Conservation (phyloP, 805 yeast species). For the Sugiyamaella floridensis region DNA sequence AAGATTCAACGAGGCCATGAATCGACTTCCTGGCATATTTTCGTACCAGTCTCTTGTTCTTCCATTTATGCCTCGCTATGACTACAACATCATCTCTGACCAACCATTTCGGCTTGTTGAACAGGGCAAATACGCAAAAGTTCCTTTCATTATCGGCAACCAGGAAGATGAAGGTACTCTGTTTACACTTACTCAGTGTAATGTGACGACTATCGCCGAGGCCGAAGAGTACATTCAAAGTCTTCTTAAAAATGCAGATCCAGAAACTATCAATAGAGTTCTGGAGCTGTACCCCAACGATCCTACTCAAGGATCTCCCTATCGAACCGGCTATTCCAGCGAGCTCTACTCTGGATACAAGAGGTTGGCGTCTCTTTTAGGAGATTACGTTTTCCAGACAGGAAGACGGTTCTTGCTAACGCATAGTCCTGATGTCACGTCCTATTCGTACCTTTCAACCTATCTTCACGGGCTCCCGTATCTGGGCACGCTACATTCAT, state of each 20-base stretch:
- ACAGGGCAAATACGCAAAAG: constrained; percentile 6
- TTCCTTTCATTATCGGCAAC: constrained; percentile 13
- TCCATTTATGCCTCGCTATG: constrained; percentile 13
- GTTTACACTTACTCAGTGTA: constrained; percentile 5
- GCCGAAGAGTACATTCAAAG: constrained; percentile 2
- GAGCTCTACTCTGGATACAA: constrained; percentile 10
- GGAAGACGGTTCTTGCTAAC: constrained; percentile 9
- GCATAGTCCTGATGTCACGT: neutral
- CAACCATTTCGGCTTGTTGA: neutral
- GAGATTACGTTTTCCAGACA: constrained; percentile 10
- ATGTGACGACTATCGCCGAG: constrained; percentile 4
- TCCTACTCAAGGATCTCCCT: constrained; percentile 12
- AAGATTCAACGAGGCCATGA: constrained; percentile 6
- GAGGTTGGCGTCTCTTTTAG: constrained; percentile 11
- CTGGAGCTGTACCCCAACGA: constrained; percentile 10
- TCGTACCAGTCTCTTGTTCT: constrained; percentile 8
- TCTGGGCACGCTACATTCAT: constrained; percentile 11
- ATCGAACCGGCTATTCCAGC: constrained; percentile 6
- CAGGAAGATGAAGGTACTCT: constrained; percentile 16
- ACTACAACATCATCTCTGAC: constrained; percentile 8
- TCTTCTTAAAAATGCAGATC: neutral
- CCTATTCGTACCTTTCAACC: constrained; percentile 5
- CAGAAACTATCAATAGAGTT: neutral
- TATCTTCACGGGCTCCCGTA: constrained; percentile 4
- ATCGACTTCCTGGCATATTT: constrained; percentile 5